Base-by-base conservation (phyloP, 2,329 filamentous ascomycete species). In the Nigrograna mackinnonii region DNA sequence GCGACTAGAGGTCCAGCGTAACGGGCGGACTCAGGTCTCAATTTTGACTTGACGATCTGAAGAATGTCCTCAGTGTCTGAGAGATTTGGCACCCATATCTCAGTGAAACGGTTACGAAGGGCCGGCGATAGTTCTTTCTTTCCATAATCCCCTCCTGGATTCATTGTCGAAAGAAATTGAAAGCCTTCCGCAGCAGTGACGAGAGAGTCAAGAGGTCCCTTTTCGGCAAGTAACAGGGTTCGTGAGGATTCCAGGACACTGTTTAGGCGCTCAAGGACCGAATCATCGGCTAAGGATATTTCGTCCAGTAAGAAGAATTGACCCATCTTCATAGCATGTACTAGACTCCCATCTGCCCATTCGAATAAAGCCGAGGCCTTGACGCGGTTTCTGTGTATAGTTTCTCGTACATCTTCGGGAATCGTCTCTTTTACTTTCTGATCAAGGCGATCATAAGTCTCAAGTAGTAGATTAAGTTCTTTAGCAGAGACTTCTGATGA, bases 111-210 rank as follows among this genome's bases (percentile, higher is more conserved):
- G 65, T 99, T 99, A 34, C 94, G 82, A 46, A 99, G 74, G 12
- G 94, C 95, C 3, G 94, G 94, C 1, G 94, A 99, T 11, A 99
- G 79, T 67, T 99, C 94, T 55, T 92, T 90, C 73, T 99, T 99
- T 52, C 94, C 94, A 66, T 97, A 99, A 63, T 99, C 94, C 34
- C 95, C 94, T 37, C 95, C 95, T 6, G 94, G 94, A 55, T 99
- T 99, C 94, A 99, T 99, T 0, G 94, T 99, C 3, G 94, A 92
- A 46, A 99, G 82, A 69, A 99, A 96, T 60, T 99, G 91, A 68
- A 97, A 99, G 0, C 87, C 89, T 30, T 86, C 77, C 9, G 78
- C 70, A 5, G 87, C 94, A 28, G 81, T 80, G 19, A 99, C 80
- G 50, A 89, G 84, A 0, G 91, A 91, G 64, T 96, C 85, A 4